A percentile compares a stretch with the other conserved stretches of the same genome.
Conservation (phyloP, 2,329 filamentous ascomycete species). For the Lachnellula cervina region DNA sequence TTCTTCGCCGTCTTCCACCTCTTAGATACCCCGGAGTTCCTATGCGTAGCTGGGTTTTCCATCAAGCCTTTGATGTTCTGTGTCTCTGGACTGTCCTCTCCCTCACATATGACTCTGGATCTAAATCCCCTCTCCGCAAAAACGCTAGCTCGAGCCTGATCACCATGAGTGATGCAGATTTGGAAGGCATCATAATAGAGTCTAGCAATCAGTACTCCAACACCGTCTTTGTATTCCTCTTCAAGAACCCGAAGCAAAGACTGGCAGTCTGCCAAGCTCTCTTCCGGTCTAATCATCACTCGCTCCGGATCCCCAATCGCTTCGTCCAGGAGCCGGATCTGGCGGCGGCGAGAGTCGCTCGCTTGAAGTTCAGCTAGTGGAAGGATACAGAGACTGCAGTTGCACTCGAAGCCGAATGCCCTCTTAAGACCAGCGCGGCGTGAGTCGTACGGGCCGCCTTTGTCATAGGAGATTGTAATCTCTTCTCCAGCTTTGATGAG, state of each 20-base stretch:
- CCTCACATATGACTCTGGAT: conserved; percentile 32
- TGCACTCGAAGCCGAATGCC: conserved; percentile 33
- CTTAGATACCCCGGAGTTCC: conserved; percentile 1
- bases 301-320: conserved; percentile 27
- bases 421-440: conserved; percentile 22
- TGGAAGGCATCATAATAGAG: conserved; percentile 40
- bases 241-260: conserved; percentile 26
- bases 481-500: conserved; percentile 20
- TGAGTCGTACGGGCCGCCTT: background rate
- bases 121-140: conserved; percentile 37
- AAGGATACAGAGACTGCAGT: conserved; percentile 26
- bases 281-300: conserved; percentile 22
- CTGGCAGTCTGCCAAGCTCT: conserved; percentile 28
- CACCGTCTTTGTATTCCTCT: conserved; percentile 15
- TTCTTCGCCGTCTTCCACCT: conserved; percentile 3
- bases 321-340: conserved; percentile 31
- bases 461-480: conserved; percentile 19
- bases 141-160: conserved; percentile 37
- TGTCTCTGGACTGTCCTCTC: conserved; percentile 34
- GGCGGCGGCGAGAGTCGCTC: conserved; percentile 29
- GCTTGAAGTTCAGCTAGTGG: conserved; percentile 18
- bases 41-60: conserved; percentile 1
- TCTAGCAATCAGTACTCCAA: conserved; percentile 22
- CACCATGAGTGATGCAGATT: conserved; percentile 37
- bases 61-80: conserved; percentile 12